Conservation (phyloP, 1,139 yeast species). For the Kluyveromyces sp. region DNA sequence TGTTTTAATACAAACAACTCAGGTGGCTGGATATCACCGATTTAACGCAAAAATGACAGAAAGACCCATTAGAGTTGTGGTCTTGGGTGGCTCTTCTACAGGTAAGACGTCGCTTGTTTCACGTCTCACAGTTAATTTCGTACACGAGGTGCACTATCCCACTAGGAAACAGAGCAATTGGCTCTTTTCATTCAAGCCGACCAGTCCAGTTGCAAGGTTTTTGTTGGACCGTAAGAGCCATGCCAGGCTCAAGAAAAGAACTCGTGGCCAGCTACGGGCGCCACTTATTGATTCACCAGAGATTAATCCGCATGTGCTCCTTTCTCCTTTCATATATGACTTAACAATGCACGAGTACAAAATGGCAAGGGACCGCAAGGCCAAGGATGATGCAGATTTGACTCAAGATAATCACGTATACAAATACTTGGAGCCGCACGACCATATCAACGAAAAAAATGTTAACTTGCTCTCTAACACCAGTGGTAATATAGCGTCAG, state of each 20-base stretch:
- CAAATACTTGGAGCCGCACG: constrained; percentile 3
- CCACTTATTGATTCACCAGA: constrained; percentile 28
- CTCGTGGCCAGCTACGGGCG: constrained; percentile 14
- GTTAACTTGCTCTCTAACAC: neutral
- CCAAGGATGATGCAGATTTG: constrained; percentile 8
- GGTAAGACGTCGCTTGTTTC: constrained; percentile 40
- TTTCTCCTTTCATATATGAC: constrained; percentile 33
- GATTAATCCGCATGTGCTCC: constrained; percentile 22
- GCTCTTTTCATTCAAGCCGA: constrained; percentile 46
- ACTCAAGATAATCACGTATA: constrained; percentile 11
- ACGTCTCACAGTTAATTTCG: constrained; percentile 41
- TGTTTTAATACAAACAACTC: neutral
- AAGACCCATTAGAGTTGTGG: constrained; percentile 29
- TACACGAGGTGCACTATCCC: constrained; percentile 49
- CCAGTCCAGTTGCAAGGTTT: constrained; percentile 33
- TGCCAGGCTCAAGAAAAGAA: constrained; percentile 26
- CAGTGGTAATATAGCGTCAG: neutral
- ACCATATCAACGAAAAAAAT: neutral
- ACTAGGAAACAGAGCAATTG: constrained; percentile 50
- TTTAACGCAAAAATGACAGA: constrained; percentile 4
- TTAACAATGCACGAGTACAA: constrained; percentile 27
- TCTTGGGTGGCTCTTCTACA: constrained; percentile 30
- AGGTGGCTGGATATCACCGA: neutral
- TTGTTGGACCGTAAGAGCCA: constrained; percentile 42
- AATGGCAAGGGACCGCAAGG: constrained; percentile 6